Conservation (phyloP, 441 rosid species). For the Gossypium aridum region DNA sequence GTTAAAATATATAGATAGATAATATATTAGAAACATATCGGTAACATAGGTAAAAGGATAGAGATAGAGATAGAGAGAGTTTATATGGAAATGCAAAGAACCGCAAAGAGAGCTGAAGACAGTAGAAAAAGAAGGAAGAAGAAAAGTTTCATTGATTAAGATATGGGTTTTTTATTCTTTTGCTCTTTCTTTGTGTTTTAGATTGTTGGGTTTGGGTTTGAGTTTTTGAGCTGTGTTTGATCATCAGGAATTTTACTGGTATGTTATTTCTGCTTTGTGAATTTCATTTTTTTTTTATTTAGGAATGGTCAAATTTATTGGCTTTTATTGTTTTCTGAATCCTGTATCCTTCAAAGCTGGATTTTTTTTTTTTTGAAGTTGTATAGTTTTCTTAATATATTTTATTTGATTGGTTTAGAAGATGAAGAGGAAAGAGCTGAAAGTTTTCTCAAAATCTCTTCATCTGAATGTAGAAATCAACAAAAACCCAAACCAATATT, state of each 20-base stretch:
- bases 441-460: constrained; percentile 2
- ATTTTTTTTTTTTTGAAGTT: neutral
- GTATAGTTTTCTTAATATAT: neutral
- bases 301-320: constrained; percentile 11
- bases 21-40: neutral
- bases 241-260: constrained; percentile 22
- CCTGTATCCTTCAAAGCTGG: constrained; percentile 14
- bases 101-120: constrained; percentile 12
- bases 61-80: neutral
- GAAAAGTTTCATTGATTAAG: constrained; percentile 10
- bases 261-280: constrained; percentile 6
- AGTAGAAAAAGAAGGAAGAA: constrained; percentile 27
- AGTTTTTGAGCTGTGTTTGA: constrained; percentile 1
- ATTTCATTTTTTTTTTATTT: constrained; percentile 7
- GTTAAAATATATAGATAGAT: neutral
- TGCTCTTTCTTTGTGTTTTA: constrained; percentile 13
- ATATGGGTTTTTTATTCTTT: constrained; percentile 7
- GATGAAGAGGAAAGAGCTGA: constrained; percentile 1
- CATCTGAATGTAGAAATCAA: neutral
- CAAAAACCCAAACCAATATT: neutral
- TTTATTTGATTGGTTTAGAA: constrained; percentile 24
- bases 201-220: constrained; percentile 11
- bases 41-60: neutral
- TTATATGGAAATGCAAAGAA: constrained; percentile 25
- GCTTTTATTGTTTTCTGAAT: neutral